These are phyloP conservation scores for Ceratobasidium sp. DNA, from an alignment of 1,284 basidiomycete genomes.

Conservation along the genomic window DNA sequence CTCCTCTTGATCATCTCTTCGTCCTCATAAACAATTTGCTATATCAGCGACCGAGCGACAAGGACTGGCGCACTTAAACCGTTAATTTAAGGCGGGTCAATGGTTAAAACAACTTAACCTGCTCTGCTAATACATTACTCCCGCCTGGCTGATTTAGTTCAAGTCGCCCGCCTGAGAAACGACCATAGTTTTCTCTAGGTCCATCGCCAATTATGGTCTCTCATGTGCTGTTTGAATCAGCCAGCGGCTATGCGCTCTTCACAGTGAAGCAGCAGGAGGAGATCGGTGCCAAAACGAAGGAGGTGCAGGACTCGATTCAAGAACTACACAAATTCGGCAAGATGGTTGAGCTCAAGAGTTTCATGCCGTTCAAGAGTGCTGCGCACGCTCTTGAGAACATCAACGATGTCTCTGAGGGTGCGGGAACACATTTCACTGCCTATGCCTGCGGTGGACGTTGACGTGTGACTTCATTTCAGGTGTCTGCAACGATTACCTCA, in stretches of 20 bases:
- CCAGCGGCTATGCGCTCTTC: constrained; percentile 96
- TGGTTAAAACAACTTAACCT: background rate
- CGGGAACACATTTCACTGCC: constrained; percentile 46
- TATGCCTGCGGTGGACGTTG: background rate
- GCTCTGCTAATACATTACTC: background rate
- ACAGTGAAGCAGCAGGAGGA: constrained; percentile 90
- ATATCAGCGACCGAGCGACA: background rate
- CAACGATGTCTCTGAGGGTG: constrained; percentile 97
- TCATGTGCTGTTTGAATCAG: constrained; percentile 94
- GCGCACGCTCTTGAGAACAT: constrained; percentile 96
- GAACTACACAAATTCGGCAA: constrained; percentile 93
- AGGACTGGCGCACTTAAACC: background rate
- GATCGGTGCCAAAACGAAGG: constrained; percentile 83
- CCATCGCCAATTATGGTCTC: constrained; percentile 68
- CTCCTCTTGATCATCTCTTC: constrained; percentile 9
- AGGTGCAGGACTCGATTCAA: constrained; percentile 86
- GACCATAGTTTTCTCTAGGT: background rate
- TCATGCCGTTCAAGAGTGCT: constrained; percentile 94
- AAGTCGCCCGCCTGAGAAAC: background rate
- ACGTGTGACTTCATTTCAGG: constrained; percentile 60
- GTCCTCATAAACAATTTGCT: background rate
- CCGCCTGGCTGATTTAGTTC: background rate
- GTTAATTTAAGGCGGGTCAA: too few relatives aligned
- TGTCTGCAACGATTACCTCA: constrained; percentile 87
- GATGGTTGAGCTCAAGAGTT: constrained; percentile 93